Base-by-base conservation (phyloP, 495 filamentous ascomycete species). In the Penicillium paradoxum region DNA sequence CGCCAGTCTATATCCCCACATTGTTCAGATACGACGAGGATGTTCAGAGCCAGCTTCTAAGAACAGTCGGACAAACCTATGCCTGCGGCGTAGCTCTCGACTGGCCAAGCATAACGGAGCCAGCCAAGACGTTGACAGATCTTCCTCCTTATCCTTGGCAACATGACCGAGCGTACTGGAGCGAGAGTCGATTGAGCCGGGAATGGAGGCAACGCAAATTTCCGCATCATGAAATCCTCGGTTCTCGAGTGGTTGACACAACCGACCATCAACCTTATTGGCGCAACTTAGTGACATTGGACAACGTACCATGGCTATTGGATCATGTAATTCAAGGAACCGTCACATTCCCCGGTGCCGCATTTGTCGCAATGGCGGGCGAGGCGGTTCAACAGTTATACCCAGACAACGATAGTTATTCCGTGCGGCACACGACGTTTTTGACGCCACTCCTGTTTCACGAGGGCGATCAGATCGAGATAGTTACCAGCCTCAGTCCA, bases 71-170 rank as follows among this genome's bases (percentile, higher is more conserved):
- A 0, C 47, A 67, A 8, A 45, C 68, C 0, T 68, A 60, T 42
- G 44, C 64, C 3, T 40, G 51, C 1, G 60, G 65, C 1, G 49
- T 66, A 0, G 42, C 53, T 13, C 46, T 72, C 19, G 18, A 62
- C 1, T 30, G 69, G 14, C 8, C 51, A 0, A 34, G 33, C 2
- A n/a, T 73, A 3, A 76, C 67, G 51, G 67, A 69, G 13, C 22
- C 15, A 1, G 59, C 59, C 3, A 51, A 55, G 36, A 54, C 69
- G 1, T 43, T 81, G 2, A 49, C 65, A 5, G 72, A 76, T 18
- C 58, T 83, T 18, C 76, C 72, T 19, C 43, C 65, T 3, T 84
- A 84, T 38, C 70, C 78, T 0, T 83, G 80, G 79, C 56, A 79
- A 8, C 70, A 74, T 25, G 63, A 67, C 8, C 43, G 51, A 4